Conservation (phyloP, 768 basidiomycete genomes). For the Leccinum truebloodii region DNA sequence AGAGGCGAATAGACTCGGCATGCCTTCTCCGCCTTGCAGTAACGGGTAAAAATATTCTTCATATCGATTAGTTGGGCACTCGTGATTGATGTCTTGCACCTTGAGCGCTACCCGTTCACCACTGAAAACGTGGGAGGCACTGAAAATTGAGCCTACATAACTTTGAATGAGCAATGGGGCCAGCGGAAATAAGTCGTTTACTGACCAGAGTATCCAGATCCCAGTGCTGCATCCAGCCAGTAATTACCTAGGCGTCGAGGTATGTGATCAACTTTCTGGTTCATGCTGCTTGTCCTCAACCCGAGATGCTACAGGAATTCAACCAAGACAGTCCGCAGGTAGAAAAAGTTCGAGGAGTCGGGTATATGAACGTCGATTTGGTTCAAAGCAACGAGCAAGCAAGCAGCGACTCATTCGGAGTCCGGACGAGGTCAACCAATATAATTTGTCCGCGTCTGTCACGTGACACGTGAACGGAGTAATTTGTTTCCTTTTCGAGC, state of each 20-base stretch:
- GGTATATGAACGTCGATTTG: not conserved
- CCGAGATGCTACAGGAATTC: not conserved
- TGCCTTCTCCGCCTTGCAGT: conserved; percentile 70
- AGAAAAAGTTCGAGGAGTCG: not conserved
- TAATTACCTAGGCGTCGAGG: conserved; percentile 57
- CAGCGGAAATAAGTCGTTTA: conserved; percentile 1
- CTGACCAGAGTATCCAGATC: conserved; percentile 74
- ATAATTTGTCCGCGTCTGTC: conserved; percentile 25
- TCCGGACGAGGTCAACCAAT: conserved; percentile 5
- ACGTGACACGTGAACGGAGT: conserved; percentile 30
- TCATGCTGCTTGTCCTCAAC: conserved; percentile 14
- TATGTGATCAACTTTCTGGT: conserved; percentile 13
- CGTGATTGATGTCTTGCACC: conserved; percentile 65
- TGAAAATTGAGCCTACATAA: conserved; percentile 68
- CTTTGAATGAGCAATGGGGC: conserved; percentile 3
- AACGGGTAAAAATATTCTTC: conserved; percentile 69
- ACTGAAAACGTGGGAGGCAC: conserved; percentile 57
- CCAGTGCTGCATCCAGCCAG: conserved; percentile 57
- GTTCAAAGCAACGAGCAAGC: not conserved
- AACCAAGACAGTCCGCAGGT: not conserved
- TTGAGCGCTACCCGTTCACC: conserved; percentile 70
- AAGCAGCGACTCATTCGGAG: not conserved
- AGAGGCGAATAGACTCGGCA: conserved; percentile 70
- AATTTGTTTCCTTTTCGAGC: not conserved
- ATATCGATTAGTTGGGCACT: conserved; percentile 75